phyloP scores from a whole-genome alignment of 208 protist genomes.

The Lotmaria passim region DNA sequence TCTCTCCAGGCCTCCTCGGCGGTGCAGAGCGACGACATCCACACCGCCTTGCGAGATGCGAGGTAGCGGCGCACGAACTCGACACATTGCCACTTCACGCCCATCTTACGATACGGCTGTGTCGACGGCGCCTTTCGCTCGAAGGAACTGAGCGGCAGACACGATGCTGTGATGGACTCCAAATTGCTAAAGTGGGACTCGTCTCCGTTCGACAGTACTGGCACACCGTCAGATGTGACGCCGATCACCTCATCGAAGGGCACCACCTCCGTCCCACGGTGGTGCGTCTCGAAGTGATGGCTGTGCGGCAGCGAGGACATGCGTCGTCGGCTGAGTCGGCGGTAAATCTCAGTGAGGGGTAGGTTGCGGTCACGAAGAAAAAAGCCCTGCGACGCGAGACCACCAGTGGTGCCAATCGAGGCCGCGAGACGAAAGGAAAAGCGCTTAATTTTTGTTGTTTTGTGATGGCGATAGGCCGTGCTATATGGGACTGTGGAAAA shows the following conservation, averaged over 20 bases:
- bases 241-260: slow-evolving; percentile 70
- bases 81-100: slow-evolving; percentile 72
- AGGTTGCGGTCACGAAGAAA: slow-evolving; percentile 23
- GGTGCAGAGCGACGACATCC: slow-evolving; percentile 55
- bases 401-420: slow-evolving; percentile 11
- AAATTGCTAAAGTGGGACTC: slow-evolving; percentile 61
- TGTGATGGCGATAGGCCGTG: background rate
- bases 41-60: slow-evolving; percentile 68
- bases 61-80: slow-evolving; percentile 81
- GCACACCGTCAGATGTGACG: slow-evolving; percentile 62
- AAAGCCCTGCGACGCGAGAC: slow-evolving; percentile 10
- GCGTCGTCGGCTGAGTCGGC: slow-evolving; percentile 21
- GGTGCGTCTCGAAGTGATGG: slow-evolving; percentile 43
- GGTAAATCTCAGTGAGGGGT: slow-evolving; percentile 30
- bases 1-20: slow-evolving; percentile 61
- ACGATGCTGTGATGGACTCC: slow-evolving; percentile 41
- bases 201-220: slow-evolving; percentile 77
- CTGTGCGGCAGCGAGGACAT: slow-evolving; percentile 30
- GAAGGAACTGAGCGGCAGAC: slow-evolving; percentile 46
- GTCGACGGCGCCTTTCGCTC: slow-evolving; percentile 22
- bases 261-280: slow-evolving; percentile 50
- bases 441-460: slow-evolving; percentile 16
- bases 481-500: no score
- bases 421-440: slow-evolving; percentile 17
- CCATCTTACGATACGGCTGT: slow-evolving; percentile 43